A percentile compares a stretch with the other conserved stretches of the same genome.
These are phyloP conservation scores for Penicillium olsonii DNA, from an alignment of 2,329 filamentous ascomycete species.

Conservation along the genomic window DNA sequence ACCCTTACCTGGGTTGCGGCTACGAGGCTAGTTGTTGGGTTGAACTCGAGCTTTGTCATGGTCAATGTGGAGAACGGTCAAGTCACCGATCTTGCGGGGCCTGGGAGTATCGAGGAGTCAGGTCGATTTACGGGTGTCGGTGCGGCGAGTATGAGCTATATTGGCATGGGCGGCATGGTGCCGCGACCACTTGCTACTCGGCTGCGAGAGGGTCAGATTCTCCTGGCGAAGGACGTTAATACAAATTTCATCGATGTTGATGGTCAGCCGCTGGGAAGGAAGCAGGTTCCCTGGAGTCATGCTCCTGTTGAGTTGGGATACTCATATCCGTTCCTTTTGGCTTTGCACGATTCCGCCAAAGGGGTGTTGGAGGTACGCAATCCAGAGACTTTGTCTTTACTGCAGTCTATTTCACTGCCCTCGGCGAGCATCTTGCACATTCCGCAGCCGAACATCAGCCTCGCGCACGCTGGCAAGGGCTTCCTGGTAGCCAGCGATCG, in stretches of 20 bases:
- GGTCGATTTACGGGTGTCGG: constrained; percentile 81
- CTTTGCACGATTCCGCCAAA: constrained; percentile 79
- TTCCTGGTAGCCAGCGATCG: constrained; percentile 92
- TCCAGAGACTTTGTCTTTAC: constrained; percentile 82
- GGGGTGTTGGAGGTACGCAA: constrained; percentile 88
- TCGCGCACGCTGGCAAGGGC: constrained; percentile 95
- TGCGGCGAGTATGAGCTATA: constrained; percentile 90
- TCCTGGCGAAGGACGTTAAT: constrained; percentile 97
- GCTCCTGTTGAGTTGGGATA: constrained; percentile 92
- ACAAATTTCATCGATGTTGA: constrained; percentile 86
- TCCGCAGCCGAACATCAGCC: constrained; percentile 84
- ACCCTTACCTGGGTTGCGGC: constrained; percentile 89
- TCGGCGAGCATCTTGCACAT: constrained; percentile 86
- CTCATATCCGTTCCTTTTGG: constrained; percentile 92
- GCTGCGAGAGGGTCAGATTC: constrained; percentile 77
- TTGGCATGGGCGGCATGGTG: constrained; percentile 88
- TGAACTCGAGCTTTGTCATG: constrained; percentile 88
- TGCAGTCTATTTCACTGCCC: constrained; percentile 81
- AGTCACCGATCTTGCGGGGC: constrained; percentile 76
- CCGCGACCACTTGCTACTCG: constrained; percentile 86
- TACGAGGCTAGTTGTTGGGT: constrained; percentile 81
- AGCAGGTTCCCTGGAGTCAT: constrained; percentile 87
- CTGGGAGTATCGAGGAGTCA: constrained; percentile 69
- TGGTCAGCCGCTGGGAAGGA: constrained; percentile 77
- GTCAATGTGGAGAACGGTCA: constrained; percentile 77